Base-by-base conservation (phyloP, 225 moss, liverwort and hornwort genomes). In the Physcomitrium patens region DNA sequence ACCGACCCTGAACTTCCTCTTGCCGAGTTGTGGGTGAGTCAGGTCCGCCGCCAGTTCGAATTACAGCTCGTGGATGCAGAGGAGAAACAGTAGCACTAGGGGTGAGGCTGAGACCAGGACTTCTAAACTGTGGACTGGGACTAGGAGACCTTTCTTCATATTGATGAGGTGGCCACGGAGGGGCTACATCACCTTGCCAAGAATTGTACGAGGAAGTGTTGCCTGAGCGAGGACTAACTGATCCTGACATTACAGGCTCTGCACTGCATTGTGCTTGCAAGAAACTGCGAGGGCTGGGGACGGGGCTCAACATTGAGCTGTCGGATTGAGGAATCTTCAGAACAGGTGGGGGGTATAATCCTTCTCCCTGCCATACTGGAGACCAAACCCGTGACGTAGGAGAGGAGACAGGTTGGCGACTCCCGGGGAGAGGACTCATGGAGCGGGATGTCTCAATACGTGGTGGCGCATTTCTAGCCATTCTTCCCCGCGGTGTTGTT, bases 251-350 rank as follows among this genome's bases (percentile, higher is more conserved):
- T 45, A 79, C 76, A 10, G 81, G 82, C 69, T 95, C 94, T 43
- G 82, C 74, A 60, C 71, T 91, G 63, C 85, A 79, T 50, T 86
- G 85, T 27, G 81, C 65, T 10, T 83, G 83, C 37, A 73, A 61
- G 65, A 81, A 74, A 47, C 78, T 71, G 74, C 88, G 88, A 20
- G 97, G 97, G 73, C 97, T 99, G 10, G 93, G 93, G 16, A 92
- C 89, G 46, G 95, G 97, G 77, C 97, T 97, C 10, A 94, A 97
- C 75, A 92, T 86, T 10, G 97, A 94, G 65, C 95, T 99, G 61
- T 95, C 97, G 22, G 85, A 78, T 57, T 90, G 91, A 26, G 93
- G 90, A 57, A 93, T 93, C 71, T 87, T 83, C 50, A 86, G 51
- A 37, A 37, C 7, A 28, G 85, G 81, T 15, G 82, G 77, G 5